phyloP scores from a whole-genome alignment of 1,284 basidiomycete species.

The Ustilago shanxiensis region DNA sequence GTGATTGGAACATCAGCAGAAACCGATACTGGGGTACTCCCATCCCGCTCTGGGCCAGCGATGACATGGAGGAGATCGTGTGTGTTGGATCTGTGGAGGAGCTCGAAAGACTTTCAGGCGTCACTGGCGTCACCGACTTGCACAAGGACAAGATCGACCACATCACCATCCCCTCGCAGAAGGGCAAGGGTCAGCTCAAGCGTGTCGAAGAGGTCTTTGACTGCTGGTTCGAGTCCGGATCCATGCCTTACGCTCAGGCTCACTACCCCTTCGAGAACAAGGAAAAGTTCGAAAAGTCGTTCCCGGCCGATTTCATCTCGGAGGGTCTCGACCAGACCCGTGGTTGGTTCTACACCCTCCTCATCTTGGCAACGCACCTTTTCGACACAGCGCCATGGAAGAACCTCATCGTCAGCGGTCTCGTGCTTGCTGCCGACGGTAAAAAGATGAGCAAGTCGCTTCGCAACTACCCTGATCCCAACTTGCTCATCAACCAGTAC shows the following conservation, averaged over 20 bases:
- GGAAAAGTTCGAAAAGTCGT: conserved; percentile 82
- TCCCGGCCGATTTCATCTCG: conserved; percentile 97
- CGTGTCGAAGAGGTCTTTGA: conserved; percentile 98
- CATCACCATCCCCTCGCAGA: conserved; percentile 92
- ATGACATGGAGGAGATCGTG: conserved; percentile 92
- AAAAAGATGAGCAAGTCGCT: conserved; percentile 99
- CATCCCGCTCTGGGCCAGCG: conserved; percentile 94
- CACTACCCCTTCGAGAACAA: conserved; percentile 99
- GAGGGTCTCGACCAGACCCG: conserved; percentile 82
- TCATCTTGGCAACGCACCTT: conserved; percentile 93
- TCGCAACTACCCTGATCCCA: conserved; percentile 98
- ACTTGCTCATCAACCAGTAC: conserved; percentile 87
- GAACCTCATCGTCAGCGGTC: conserved; percentile 95
- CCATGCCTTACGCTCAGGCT: conserved; percentile 98
- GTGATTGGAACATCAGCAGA: conserved; percentile 99
- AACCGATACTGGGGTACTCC: conserved; percentile 99
- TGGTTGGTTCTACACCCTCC: conserved; percentile 99
- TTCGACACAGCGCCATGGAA: conserved; percentile 97
- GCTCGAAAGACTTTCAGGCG: conserved; percentile 88
- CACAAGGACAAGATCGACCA: conserved; percentile 95
- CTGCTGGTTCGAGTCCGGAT: conserved; percentile 99
- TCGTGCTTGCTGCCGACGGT: conserved; percentile 96
- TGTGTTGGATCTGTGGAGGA: conserved; percentile 89
- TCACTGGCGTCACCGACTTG: conserved; percentile 87
- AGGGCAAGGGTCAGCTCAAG: conserved; percentile 87